These are phyloP conservation scores for Pyrus hybrid DNA, from an alignment of 331 rosid species.

Conservation along the genomic window DNA sequence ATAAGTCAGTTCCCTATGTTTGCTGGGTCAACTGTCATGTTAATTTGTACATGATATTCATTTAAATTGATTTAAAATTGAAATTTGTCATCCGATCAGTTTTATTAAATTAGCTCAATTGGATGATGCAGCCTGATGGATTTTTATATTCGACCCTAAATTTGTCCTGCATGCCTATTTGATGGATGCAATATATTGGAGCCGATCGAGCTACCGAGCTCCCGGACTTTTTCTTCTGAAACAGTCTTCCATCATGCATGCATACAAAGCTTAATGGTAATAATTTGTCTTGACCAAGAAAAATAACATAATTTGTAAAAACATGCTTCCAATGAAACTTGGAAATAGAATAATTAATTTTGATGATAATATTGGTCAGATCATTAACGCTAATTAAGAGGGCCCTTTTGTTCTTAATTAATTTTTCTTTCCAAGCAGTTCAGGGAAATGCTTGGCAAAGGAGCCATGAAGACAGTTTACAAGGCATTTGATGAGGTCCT, in stretches of 20 bases:
- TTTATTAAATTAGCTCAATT: neutral
- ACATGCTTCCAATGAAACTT: neutral
- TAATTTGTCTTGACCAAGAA: too few relatives aligned
- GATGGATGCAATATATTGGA: too few relatives aligned
- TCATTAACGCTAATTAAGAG: neutral
- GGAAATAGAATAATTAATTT: neutral
- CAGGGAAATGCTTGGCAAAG: constrained; percentile 71
- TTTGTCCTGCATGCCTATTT: neutral
- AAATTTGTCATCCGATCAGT: neutral
- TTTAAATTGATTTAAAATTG: neutral
- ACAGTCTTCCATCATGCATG: too few relatives aligned
- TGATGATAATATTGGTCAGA: neutral
- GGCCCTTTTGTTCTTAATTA: neutral
- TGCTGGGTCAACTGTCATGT: neutral
- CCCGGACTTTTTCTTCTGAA: too few relatives aligned
- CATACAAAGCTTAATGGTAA: too few relatives aligned
- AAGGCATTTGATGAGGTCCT: constrained; percentile 65
- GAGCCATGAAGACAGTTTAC: constrained; percentile 84
- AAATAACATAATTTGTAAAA: neutral
- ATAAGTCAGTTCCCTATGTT: neutral
- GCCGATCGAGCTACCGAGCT: too few relatives aligned
- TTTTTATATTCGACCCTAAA: neutral
- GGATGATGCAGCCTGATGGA: neutral
- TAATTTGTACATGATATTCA: neutral
- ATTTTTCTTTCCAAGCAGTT: constrained; percentile 20